phyloP scores from a whole-genome alignment of 768 basidiomycete genomes.

The Amanita rubescens region DNA sequence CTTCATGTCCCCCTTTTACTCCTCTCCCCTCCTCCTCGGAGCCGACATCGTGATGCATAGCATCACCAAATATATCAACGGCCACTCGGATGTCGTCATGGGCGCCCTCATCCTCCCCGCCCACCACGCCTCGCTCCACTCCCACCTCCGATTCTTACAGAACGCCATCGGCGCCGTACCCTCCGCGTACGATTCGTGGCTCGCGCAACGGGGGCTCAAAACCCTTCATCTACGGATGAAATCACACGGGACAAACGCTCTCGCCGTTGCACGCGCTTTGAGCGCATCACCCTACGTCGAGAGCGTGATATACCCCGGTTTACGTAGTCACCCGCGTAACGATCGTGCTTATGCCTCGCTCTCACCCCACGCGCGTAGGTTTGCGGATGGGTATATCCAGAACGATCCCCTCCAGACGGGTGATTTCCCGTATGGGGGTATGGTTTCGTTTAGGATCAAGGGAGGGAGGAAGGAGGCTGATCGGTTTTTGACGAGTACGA shows the following conservation, averaged over 20 bases:
- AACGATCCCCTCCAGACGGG: slow-evolving; percentile 20
- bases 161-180: slow-evolving; percentile 84
- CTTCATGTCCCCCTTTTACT: slow-evolving; percentile 89
- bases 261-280: slow-evolving; percentile 64
- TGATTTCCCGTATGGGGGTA: slow-evolving; percentile 87
- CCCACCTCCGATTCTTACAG: slow-evolving; percentile 78
- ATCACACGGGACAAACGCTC: slow-evolving; percentile 77
- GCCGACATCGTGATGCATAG: slow-evolving; percentile 85
- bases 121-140: slow-evolving; percentile 37
- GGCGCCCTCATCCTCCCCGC: slow-evolving; percentile 71
- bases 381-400: slow-evolving; percentile 32
- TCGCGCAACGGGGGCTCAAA: slow-evolving; percentile 86
- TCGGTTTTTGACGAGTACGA: slow-evolving; percentile 55
- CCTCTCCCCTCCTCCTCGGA: slow-evolving; percentile 75
- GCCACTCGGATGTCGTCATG: slow-evolving; percentile 91
- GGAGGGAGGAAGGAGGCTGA: slow-evolving; percentile 52
- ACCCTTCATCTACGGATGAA: slow-evolving; percentile 87
- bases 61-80: slow-evolving; percentile 88
- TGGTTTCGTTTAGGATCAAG: slow-evolving; percentile 74
- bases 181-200: slow-evolving; percentile 82
- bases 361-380: slow-evolving; percentile 62
- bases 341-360: slow-evolving; percentile 55
- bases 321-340: slow-evolving; percentile 59
- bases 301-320: slow-evolving; percentile 82
- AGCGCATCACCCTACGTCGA: slow-evolving; percentile 51